These are phyloP conservation scores for Pseudopediastrum boryanum DNA, from an alignment of 139 green algal species.

Conservation along the genomic window DNA sequence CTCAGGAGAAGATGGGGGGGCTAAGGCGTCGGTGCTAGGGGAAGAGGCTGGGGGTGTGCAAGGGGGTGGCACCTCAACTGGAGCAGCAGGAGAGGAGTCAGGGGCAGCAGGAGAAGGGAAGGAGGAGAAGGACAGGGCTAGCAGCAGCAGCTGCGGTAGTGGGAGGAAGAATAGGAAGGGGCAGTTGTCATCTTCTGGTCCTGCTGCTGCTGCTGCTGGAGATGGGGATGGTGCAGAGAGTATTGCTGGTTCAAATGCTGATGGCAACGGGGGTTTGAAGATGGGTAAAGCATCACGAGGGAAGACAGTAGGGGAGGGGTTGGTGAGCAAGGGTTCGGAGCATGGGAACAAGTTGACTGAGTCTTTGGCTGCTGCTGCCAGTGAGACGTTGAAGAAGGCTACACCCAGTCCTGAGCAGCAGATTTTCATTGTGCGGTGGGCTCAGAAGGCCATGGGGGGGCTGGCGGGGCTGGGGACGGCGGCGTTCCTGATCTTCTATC, in stretches of 20 bases:
- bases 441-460: conserved; percentile 67
- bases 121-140: neutral
- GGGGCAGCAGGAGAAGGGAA: neutral
- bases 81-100: neutral
- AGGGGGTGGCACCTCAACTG: neutral
- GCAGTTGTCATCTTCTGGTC: neutral
- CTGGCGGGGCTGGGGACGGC: conserved; percentile 65
- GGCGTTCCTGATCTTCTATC: conserved; percentile 79
- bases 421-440: conserved; percentile 40
- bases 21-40: neutral
- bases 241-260: neutral
- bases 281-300: neutral
- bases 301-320: neutral
- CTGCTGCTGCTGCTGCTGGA: conserved; percentile 11
- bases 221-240: too few relatives aligned
- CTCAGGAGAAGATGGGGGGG: neutral
- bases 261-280: neutral
- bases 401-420: conserved; percentile 20
- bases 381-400: conserved; percentile 22
- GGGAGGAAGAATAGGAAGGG: neutral
- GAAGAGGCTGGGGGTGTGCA: too few relatives aligned
- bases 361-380: conserved; percentile 9
- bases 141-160: neutral
- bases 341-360: neutral
- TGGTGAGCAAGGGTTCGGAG: neutral